Conservation (phyloP, 805 yeast genomes). For the Hanseniaspora nectarophila region DNA sequence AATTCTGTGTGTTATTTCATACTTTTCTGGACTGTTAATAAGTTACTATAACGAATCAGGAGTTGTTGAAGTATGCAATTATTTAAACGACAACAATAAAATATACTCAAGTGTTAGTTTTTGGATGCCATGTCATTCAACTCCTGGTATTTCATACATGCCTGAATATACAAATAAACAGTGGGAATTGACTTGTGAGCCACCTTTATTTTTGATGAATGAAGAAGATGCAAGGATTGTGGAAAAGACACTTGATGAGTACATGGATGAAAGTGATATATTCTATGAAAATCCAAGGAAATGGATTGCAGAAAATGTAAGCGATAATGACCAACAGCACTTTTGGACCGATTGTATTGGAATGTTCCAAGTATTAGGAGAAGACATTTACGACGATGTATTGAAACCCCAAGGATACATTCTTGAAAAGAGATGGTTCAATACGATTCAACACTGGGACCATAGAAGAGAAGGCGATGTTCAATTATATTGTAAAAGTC, state of each 20-base stretch:
- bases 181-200: conserved; percentile 86
- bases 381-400: conserved; percentile 31
- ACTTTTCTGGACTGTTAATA: conserved; percentile 32
- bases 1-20: conserved; percentile 1
- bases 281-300: conserved; percentile 38
- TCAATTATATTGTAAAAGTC: conserved; percentile 39
- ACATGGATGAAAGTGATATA: conserved; percentile 77
- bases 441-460: conserved; percentile 80
- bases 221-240: conserved; percentile 21
- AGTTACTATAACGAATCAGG: conserved; percentile 77
- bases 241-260: conserved; percentile 31
- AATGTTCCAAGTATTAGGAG: conserved; percentile 53
- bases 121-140: conserved; percentile 91
- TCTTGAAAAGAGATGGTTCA: conserved; percentile 51
- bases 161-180: conserved; percentile 43
- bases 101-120: conserved; percentile 54
- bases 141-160: conserved; percentile 83
- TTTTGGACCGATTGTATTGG: conserved; percentile 67
- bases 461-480: conserved; percentile 66
- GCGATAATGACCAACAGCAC: conserved; percentile 16
- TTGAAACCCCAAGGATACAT: conserved; percentile 35
- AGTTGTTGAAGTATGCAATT: conserved; percentile 53
- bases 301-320: conserved; percentile 8
- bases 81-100: conserved; percentile 33
- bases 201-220: conserved; percentile 45